Base-by-base conservation (phyloP, 139 green algal genomes). In the Chlamydomonas applanata region DNA sequence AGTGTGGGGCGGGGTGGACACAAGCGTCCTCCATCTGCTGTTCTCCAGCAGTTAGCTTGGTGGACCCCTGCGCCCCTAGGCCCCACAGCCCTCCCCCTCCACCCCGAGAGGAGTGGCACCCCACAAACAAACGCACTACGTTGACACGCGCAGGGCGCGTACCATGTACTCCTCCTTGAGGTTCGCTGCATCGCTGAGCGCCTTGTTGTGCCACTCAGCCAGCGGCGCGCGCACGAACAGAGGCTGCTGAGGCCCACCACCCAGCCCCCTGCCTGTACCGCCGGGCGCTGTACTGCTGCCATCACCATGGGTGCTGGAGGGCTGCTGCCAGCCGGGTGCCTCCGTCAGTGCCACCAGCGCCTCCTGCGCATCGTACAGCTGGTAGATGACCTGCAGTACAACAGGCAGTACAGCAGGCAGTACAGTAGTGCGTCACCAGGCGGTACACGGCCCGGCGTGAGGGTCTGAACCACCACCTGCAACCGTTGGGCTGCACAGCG, bases 141-240 rank as follows among this genome's bases (percentile, higher is more conserved):
- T n/a, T n/a, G 11, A 49, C 11, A 11, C 40, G 40, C 40, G 11
- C 40, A 7, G 7, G 11, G 7, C 40, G 11, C 68, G 68, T 59
- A 68, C 9, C 33, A 74, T 52, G 73, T 93, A 94, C 72, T 94
- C 89, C n/a, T 78, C 69, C 36, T 77, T 78, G 52, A 93, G 72
- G 73, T 87, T 80, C 9, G 56, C 60, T 2, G 40, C 33, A n/a
- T 72, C 44, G 40, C 60, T 64, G 4, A 76, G 54, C 34, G 68
- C 46, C 4, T 25, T 33, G 75, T 81, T 76, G 68, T 71, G 34
- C 5, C 63, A 76, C 68, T 76, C 75, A 2, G 36, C 30, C 40
- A 72, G 60, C 20, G 61, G 60, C 27, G 36, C 22, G 9, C 19
- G 72, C 16, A 11, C 19, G 9, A 63, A 7, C 35, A 65, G 27